A percentile compares a stretch with the other conserved stretches of the same genome.
Evolutionary conservation across 805 yeast species (phyloP).

Genomic region (Candida quercuum): DNA sequence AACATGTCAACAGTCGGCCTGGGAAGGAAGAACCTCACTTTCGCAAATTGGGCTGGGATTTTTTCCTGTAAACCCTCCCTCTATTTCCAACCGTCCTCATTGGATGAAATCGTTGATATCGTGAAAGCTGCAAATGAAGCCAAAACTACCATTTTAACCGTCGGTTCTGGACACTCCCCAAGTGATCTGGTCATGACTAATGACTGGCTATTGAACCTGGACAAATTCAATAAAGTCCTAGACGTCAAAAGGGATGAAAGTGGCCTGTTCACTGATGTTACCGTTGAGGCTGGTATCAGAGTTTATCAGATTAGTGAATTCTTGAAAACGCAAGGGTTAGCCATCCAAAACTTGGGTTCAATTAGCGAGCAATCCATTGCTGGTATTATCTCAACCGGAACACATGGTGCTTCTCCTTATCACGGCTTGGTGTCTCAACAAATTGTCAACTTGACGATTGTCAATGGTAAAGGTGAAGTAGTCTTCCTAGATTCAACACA

Average conservation of each 20-base stretch:
- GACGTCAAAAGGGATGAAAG: conserved; percentile 41
- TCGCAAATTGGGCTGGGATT: conserved; percentile 81
- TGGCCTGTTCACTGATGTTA: conserved; percentile 77
- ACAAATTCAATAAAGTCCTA: conserved; percentile 58
- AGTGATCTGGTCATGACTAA: conserved; percentile 82
- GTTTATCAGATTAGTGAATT: conserved; percentile 66
- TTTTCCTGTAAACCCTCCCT: conserved; percentile 71
- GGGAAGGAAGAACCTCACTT: conserved; percentile 29
- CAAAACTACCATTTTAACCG: conserved; percentile 68
- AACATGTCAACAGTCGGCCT: conserved; percentile 15
- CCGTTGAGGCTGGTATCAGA: conserved; percentile 92
- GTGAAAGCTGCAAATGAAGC: conserved; percentile 58
- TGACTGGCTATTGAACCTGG: conserved; percentile 87
- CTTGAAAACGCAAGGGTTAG: conserved; percentile 59
- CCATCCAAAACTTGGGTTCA: conserved; percentile 89
- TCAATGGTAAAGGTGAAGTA: conserved; percentile 71
- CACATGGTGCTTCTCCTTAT: conserved; percentile 92
- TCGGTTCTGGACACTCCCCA: conserved; percentile 96
- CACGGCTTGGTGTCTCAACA: conserved; percentile 91
- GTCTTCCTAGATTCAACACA: conserved; percentile 45
- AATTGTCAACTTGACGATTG: conserved; percentile 68
- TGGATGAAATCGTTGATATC: conserved; percentile 64
- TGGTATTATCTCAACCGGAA: conserved; percentile 94
- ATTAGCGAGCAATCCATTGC: conserved; percentile 91
- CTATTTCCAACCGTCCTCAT: conserved; percentile 67